Base-by-base conservation (phyloP, 1,139 yeast genomes). In the Debaryomyces coudertii region DNA sequence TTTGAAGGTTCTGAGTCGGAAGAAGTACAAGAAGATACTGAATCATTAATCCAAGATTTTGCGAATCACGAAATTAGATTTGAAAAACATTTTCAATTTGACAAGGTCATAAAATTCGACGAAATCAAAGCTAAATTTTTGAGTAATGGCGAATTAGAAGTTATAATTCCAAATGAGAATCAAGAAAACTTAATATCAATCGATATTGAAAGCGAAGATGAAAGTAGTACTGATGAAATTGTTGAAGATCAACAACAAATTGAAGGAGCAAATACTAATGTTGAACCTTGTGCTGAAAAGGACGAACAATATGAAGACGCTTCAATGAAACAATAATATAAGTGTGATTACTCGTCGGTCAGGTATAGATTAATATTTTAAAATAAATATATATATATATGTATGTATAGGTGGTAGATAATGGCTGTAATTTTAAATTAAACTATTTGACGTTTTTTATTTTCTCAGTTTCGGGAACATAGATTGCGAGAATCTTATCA, bases 51-150 rank as follows among this genome's bases (percentile, higher is more conserved):
- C 49, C 62, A 65, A 52, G 77, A 73, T 43, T 74, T 63, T 58
- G 57, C 64, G 46, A 69, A 72, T 49, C 69, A 70, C 47, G 78
- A 72, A 60, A 68, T 75, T 50, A 64, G 62, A 47, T 75, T 75
- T 50, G 79, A 74, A 57, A 75, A 75, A 60, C 73, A 70, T 49
- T 73, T 73, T 58, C 69, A 69, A 51, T 75, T 75, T 54, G 78
- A 71, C 48, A 73, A 73, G 58, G 47, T 65, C 38, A 64, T 75
- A 53, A 71, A 70, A 49, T 68, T 63, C 44, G 66, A 69, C 40
- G 64, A 70, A 54, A 73, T 75, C 53, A 64, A 61, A 49, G 79
- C 79, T 22, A 62, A 61, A 47, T 71, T 72, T 52, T 52, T 68
- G 47, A 63, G 63, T 34, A 68, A 69, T 34, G 74, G 68, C 48